Percentiles rank a stretch among this genome's conserved stretches.
Evolutionary conservation across 805 yeast genomes (phyloP).

Genomic region (Zygotorulaspora sp.): DNA sequence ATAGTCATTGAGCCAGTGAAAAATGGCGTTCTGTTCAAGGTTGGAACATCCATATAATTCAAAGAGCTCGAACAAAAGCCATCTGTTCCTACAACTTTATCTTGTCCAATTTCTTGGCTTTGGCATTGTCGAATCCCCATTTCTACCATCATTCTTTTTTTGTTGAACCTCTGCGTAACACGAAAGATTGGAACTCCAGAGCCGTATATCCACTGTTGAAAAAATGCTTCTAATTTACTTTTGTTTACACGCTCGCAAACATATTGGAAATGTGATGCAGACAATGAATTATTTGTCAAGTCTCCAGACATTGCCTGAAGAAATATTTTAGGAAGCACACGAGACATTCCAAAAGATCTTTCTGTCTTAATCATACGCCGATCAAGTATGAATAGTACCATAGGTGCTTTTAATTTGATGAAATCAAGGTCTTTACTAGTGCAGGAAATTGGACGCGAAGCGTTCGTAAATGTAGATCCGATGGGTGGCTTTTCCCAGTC

Average conservation of each 20-base stretch:
- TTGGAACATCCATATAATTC: constrained; percentile 22
- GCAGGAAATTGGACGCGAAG: constrained; percentile 31
- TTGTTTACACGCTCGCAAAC: constrained; percentile 95
- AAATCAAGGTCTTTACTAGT: constrained; percentile 54
- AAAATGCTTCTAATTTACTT: constrained; percentile 73
- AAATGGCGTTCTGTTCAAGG: constrained; percentile 33
- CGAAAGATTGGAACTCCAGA: constrained; percentile 85
- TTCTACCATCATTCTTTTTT: constrained; percentile 88
- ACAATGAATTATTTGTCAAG: constrained; percentile 66
- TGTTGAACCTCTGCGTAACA: constrained; percentile 88
- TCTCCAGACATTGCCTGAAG: constrained; percentile 96
- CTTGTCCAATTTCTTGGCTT: constrained; percentile 46
- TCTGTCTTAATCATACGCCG: constrained; percentile 95
- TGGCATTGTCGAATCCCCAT: constrained; percentile 93
- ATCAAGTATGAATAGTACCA: constrained; percentile 79
- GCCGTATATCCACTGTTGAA: constrained; percentile 90
- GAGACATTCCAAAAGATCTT: constrained; percentile 82
- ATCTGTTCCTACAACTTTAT: constrained; percentile 24
- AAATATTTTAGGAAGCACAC: constrained; percentile 87
- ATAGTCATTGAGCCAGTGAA: constrained; percentile 96
- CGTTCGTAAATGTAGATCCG: constrained; percentile 51
- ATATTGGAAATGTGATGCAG: constrained; percentile 81
- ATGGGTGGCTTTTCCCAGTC: constrained; percentile 80
- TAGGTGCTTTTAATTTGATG: constrained; percentile 74
- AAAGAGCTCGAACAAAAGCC: constrained; percentile 31